Conservation (phyloP, 805 yeast genomes). For the Kodamaea kaohsiungensis region DNA sequence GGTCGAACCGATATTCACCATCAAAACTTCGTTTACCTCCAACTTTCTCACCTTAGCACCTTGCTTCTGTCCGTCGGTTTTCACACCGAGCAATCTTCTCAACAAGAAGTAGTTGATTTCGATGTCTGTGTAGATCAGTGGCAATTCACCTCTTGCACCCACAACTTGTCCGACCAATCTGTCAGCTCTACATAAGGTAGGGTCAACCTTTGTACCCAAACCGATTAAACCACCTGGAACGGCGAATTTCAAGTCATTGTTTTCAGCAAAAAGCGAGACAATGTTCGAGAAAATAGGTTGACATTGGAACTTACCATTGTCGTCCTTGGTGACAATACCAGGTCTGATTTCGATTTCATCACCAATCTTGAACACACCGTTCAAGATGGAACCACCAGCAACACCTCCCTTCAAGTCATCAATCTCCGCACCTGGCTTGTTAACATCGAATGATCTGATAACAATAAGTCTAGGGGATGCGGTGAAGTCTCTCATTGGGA, state of each 20-base stretch:
- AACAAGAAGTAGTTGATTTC: conserved; percentile 96
- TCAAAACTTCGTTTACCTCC: conserved; percentile 90
- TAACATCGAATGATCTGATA: conserved; percentile 95
- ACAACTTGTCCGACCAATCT: conserved; percentile 99
- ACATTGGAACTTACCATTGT: conserved; percentile 84
- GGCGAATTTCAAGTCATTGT: conserved; percentile 96
- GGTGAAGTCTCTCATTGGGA: conserved; percentile 91
- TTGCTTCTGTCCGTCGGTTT: conserved; percentile 95
- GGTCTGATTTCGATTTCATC: conserved; percentile 99
- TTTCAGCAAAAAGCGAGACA: conserved; percentile 94
- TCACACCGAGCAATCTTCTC: conserved; percentile 96
- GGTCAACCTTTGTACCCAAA: conserved; percentile 99
- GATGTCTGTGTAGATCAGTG: conserved; percentile 94
- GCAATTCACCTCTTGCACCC: conserved; percentile 95
- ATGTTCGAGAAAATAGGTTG: conserved; percentile 93
- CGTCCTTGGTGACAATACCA: conserved; percentile 97
- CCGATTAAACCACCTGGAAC: conserved; percentile 99
- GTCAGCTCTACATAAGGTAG: conserved; percentile 98
- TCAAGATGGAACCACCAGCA: conserved; percentile 98
- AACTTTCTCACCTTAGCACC: conserved; percentile 92
- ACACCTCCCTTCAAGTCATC: conserved; percentile 99
- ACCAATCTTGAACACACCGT: conserved; percentile 95
- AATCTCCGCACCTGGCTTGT: conserved; percentile 98
- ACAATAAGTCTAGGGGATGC: conserved; percentile 95
- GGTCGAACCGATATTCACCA: conserved; percentile 99